phyloP scores from a whole-genome alignment of 495 filamentous ascomycete species.

The Cryomyces antarcticus region DNA sequence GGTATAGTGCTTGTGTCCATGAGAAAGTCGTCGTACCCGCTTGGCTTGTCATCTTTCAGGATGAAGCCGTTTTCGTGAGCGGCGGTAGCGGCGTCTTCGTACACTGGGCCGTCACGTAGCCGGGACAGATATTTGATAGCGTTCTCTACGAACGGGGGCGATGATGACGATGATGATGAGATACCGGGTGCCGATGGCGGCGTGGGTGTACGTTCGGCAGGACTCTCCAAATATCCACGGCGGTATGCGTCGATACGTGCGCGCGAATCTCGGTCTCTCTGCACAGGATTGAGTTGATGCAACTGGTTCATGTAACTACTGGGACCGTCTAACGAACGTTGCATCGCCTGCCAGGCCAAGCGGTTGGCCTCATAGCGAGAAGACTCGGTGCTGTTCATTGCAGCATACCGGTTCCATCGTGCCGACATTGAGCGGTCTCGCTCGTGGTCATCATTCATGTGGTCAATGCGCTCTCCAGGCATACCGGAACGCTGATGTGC shows the following conservation, averaged over 20 bases:
- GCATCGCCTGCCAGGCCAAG: slow-evolving; percentile 7
- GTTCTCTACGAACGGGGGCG: slow-evolving; percentile 29
- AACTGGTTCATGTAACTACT: neutral
- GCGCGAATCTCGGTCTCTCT: slow-evolving; percentile 19
- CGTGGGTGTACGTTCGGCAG: neutral
- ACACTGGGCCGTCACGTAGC: slow-evolving; percentile 32
- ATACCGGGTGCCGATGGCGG: no score
- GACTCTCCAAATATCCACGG: slow-evolving; percentile 25
- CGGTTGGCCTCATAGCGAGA: slow-evolving; percentile 4
- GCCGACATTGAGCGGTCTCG: slow-evolving; percentile 3
- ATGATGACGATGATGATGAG: slow-evolving; percentile 2
- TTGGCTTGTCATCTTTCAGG: slow-evolving; percentile 27
- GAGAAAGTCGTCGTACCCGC: slow-evolving; percentile 39
- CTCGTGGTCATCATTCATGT: neutral
- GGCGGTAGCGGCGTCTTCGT: slow-evolving; percentile 33
- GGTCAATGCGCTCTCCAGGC: slow-evolving; percentile 9
- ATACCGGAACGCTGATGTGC: slow-evolving; percentile 10
- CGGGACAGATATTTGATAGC: slow-evolving; percentile 44
- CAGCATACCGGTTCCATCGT: slow-evolving; percentile 1
- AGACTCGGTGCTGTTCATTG: neutral
- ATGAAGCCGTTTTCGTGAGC: slow-evolving; percentile 26
- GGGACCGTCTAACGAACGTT: slow-evolving; percentile 7
- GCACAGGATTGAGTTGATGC: neutral
- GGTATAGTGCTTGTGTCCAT: slow-evolving; percentile 33
- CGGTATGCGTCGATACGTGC: slow-evolving; percentile 29